Conservation (phyloP, 164 flowering plant genomes). For the Stephania yunnanensis region DNA sequence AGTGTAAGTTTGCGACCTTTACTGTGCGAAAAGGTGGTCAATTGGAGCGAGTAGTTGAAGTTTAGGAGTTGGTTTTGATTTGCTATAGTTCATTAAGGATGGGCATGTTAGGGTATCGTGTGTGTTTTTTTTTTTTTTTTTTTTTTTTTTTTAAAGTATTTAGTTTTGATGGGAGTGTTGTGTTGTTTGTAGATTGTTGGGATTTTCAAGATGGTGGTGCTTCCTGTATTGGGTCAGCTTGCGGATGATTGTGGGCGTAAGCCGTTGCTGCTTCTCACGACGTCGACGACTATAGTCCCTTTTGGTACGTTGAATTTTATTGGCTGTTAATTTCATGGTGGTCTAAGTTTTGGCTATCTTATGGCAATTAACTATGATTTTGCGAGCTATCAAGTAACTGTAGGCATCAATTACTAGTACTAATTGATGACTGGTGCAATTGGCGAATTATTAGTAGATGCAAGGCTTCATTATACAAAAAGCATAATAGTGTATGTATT, state of each 20-base stretch:
- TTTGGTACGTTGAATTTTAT: conserved; percentile 41
- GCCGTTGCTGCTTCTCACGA: conserved; percentile 67
- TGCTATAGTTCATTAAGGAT: background rate
- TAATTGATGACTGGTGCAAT: background rate
- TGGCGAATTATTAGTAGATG: background rate
- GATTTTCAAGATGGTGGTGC: conserved; percentile 69
- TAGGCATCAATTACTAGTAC: no score
- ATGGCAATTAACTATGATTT: background rate
- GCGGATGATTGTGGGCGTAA: conserved; percentile 89
- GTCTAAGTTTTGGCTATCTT: background rate
- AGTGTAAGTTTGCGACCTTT: no score
- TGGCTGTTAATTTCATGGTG: background rate
- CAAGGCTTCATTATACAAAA: background rate
- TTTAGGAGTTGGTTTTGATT: background rate
- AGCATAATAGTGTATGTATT: background rate
- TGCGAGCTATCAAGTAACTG: background rate
- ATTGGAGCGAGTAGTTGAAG: background rate
- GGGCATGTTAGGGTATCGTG: background rate
- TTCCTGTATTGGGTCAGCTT: conserved; percentile 82
- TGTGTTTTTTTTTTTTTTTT: background rate
- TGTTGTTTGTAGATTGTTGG: conserved; percentile 58
- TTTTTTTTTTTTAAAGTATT: background rate
- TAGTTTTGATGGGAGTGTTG: conserved; percentile 5
- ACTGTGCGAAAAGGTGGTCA: no score
- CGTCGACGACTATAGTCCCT: conserved; percentile 66